These are phyloP conservation scores for Solanum etuberosum DNA, from an alignment of 257 asterid species.

Conservation along the genomic window DNA sequence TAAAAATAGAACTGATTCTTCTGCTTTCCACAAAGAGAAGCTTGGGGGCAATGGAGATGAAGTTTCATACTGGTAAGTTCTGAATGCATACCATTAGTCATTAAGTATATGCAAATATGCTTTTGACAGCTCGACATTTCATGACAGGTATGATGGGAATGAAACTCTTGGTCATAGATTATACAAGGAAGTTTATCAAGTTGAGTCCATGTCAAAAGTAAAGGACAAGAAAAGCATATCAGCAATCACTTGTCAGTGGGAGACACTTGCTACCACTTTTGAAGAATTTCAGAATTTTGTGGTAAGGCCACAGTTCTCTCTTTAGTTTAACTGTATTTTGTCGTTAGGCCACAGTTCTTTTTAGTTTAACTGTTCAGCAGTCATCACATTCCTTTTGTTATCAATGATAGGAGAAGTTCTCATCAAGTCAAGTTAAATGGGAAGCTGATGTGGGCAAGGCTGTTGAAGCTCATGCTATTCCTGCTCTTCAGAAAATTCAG, in stretches of 20 bases:
- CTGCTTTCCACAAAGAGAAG: slow-evolving; percentile 53
- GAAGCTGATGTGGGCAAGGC: slow-evolving; percentile 53
- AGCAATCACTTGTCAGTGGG: slow-evolving; percentile 50
- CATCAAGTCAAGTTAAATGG: slow-evolving; percentile 44
- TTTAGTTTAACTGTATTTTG: slow-evolving; percentile 16
- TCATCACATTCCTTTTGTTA: slow-evolving; percentile 5
- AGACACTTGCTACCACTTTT: slow-evolving; percentile 70
- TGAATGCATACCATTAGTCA: neutral
- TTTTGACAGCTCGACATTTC: slow-evolving; percentile 6
- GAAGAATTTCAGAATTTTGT: slow-evolving; percentile 61
- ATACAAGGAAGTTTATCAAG: slow-evolving; percentile 51
- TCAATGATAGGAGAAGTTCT: slow-evolving; percentile 40
- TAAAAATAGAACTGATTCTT: slow-evolving; percentile 35
- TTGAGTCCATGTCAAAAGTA: slow-evolving; percentile 16
- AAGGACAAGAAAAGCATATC: slow-evolving; percentile 19
- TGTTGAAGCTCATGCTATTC: slow-evolving; percentile 41
- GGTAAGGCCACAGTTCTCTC: slow-evolving; percentile 31
- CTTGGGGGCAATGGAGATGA: slow-evolving; percentile 58
- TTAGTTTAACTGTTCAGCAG: slow-evolving; percentile 3
- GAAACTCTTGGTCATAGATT: slow-evolving; percentile 62
- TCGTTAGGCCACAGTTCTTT: slow-evolving; percentile 29
- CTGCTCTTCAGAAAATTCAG: slow-evolving; percentile 57
- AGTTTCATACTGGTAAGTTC: slow-evolving; percentile 55
- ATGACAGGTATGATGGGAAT: slow-evolving; percentile 72
- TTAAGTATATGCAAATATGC: neutral